Evolutionary conservation across 768 basidiomycete species (phyloP), one percentile per base, ranked within the genome.

Genomic region (Coprinopsis strossmayeri): DNA sequence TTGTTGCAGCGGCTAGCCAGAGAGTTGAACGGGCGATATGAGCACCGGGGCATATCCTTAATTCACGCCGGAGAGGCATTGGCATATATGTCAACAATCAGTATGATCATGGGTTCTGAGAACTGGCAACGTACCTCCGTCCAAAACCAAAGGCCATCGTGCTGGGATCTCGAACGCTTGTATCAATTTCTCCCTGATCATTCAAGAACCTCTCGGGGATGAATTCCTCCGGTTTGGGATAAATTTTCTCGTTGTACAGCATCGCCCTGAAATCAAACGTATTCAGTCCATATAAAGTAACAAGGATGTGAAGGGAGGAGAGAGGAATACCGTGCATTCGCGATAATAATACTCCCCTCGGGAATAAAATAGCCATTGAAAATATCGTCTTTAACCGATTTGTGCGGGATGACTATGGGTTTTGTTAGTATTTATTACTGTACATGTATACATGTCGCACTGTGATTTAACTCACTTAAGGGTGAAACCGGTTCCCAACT

Each of bases 371-470:
- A 46, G 24, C 41, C 15, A 32, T 30, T n/a, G 18, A 39, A 43
- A 15, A 65, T 56, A 51, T 79, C 76, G 39, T 78, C 73, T 48
- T 64, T 60, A 9, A 55, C 61, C 3, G 56, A 48, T 28, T 54
- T 50, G 39, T 71, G 69, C 2, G 70, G 65, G 5, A 68, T 57
- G 18, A 57, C 67, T 68, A 34, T 9, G 4, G n/a, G n/a, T n/a
- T n/a, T n/a, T n/a, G n/a, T n/a, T 4, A 5, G 25, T 20, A 21
- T 9, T 11, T 26, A 4, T 9, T 4, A 7, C 9, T 23, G 18
- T 5, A 4, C 4, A 11, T 13, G 9, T 10, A 38, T 10, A 18
- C 32, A 12, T n/a, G n/a, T n/a, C 45, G 13, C n/a, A n/a, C n/a
- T 10, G 26, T 10, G 13, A 34, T 45, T 44, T 24, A 26, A 39